These are phyloP conservation scores for Colletotrichum tabaci DNA, from an alignment of 2,329 filamentous ascomycete genomes.

Conservation along the genomic window DNA sequence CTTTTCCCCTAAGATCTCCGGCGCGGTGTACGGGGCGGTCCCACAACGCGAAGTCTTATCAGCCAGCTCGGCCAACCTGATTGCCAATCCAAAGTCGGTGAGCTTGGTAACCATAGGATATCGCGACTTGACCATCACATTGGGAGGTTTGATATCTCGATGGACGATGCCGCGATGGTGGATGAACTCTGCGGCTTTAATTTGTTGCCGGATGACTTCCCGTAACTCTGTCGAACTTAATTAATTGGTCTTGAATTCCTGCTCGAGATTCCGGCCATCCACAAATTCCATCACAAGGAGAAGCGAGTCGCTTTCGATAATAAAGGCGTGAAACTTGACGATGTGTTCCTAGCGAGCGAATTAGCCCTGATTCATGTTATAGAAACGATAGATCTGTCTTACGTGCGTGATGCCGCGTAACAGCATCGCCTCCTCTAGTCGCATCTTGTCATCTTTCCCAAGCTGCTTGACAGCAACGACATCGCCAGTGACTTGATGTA, in stretches of 20 bases:
- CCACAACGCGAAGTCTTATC: no score
- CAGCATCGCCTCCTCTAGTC: slow-evolving; percentile 2
- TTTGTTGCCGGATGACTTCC: neutral
- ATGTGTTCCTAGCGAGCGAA: slow-evolving; percentile 5
- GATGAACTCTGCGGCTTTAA: neutral
- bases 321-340: slow-evolving; percentile 8
- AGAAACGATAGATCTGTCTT: neutral
- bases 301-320: slow-evolving; percentile 2
- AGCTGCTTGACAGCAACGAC: slow-evolving; percentile 5
- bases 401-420: neutral
- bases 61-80: neutral
- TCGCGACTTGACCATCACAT: neutral
- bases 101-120: slow-evolving; percentile 4
- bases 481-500: slow-evolving; percentile 5
- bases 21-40: no score
- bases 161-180: neutral
- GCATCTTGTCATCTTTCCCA: neutral
- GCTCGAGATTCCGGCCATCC: neutral
- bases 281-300: slow-evolving; percentile 9
- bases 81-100: slow-evolving; percentile 2
- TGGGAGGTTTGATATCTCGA: slow-evolving; percentile 7
- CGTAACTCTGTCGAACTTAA: slow-evolving; percentile 3
- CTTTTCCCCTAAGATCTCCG: neutral
- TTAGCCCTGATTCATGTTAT: neutral
- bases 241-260: neutral